Evolutionary conservation across 768 basidiomycete genomes (phyloP).

Genomic region (Megacollybia marginata): DNA sequence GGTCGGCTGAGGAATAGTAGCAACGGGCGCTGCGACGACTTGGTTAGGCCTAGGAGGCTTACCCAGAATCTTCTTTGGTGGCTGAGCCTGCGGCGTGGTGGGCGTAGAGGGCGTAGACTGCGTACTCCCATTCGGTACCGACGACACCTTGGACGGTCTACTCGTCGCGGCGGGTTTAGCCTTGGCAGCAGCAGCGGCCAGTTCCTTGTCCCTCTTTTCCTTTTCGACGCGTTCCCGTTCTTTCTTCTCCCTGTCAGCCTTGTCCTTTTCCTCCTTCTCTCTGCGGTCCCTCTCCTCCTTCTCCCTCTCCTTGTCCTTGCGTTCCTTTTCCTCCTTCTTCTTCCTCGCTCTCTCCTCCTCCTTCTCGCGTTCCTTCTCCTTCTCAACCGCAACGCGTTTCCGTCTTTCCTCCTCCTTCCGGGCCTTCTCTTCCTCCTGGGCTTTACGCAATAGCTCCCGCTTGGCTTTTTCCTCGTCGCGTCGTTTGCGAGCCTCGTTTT

Average conservation of each 20-base stretch:
- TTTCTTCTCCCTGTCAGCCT: conserved; percentile 28
- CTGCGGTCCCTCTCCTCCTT: conserved; percentile 59
- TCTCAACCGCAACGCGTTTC: conserved; percentile 70
- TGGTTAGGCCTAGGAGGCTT: conserved; percentile 24
- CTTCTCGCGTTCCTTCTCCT: conserved; percentile 70
- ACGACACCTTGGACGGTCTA: background rate
- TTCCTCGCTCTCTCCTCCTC: conserved; percentile 69
- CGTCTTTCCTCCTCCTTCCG: conserved; percentile 81
- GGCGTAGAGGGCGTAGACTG: conserved; percentile 29
- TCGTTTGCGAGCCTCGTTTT: conserved; percentile 75
- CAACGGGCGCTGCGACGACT: background rate
- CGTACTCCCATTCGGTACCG: background rate
- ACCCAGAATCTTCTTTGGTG: conserved; percentile 56
- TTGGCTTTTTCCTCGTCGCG: conserved; percentile 82
- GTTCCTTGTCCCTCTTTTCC: conserved; percentile 35
- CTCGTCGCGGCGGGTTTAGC: background rate
- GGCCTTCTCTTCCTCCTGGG: conserved; percentile 74
- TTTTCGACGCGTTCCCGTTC: conserved; percentile 28
- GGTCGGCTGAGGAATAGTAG: background rate
- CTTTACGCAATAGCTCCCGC: conserved; percentile 70
- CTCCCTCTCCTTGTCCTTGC: conserved; percentile 63
- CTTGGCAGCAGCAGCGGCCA: conserved; percentile 3
- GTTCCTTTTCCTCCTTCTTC: conserved; percentile 68
- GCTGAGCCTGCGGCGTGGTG: conserved; percentile 34
- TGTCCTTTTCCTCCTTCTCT: conserved; percentile 36